Conservation (phyloP, 306 rosid genomes). For the Macrotyloma uniflorum region DNA sequence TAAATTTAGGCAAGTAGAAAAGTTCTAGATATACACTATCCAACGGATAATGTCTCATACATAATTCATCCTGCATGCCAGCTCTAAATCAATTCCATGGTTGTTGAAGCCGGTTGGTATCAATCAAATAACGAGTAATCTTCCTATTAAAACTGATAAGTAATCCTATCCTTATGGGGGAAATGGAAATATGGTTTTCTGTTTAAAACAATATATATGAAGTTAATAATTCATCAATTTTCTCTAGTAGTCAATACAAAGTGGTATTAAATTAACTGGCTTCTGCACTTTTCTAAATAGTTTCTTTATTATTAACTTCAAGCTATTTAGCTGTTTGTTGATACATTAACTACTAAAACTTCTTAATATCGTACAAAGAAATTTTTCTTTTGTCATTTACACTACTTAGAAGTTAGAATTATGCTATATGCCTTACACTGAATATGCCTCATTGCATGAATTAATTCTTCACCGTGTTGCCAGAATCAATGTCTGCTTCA, state of each 20-base stretch:
- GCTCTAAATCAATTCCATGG: neutral
- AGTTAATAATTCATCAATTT: neutral
- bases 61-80: neutral
- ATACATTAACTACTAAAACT: neutral
- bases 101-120: neutral
- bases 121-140: neutral
- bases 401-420: too few relatives aligned
- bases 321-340: neutral
- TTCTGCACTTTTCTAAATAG: neutral
- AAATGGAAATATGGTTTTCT: too few relatives aligned
- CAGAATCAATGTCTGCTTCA: neutral
- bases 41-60: too few relatives aligned
- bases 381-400: too few relatives aligned
- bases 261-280: neutral
- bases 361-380: neutral
- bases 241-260: neutral
- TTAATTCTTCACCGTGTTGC: constrained; percentile 3
- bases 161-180: too few relatives aligned
- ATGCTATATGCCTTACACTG: neutral
- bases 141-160: neutral
- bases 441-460: neutral
- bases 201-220: neutral
- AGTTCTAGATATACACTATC: neutral
- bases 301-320: neutral
- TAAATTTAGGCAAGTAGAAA: neutral